Evolutionary conservation across 2,329 filamentous ascomycete species (phyloP).

Genomic region (Pestalotiopsis fici): DNA sequence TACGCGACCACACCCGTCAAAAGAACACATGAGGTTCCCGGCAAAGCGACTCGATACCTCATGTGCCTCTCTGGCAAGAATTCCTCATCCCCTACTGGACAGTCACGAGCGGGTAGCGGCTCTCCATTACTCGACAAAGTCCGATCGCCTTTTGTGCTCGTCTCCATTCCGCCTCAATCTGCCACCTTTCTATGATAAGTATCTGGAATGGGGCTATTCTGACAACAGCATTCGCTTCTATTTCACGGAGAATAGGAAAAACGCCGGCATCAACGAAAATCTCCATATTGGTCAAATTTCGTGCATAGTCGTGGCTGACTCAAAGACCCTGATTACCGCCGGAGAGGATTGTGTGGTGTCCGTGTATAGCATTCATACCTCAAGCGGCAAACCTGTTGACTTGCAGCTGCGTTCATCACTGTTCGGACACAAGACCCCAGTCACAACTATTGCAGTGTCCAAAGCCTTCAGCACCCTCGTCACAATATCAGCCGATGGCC

Average conservation of each 20-base stretch:
- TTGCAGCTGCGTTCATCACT: constrained; percentile 77
- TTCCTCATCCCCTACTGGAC: constrained; percentile 77
- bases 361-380: constrained; percentile 72
- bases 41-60: constrained; percentile 74
- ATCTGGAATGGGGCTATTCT: constrained; percentile 93
- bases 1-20: constrained; percentile 73
- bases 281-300: constrained; percentile 90
- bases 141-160: constrained; percentile 81
- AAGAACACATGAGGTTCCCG: constrained; percentile 68
- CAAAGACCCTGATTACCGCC: constrained; percentile 86
- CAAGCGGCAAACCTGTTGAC: constrained; percentile 70
- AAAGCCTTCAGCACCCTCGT: constrained; percentile 87
- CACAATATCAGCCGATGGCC: constrained; percentile 79
- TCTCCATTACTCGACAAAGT: constrained; percentile 74
- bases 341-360: constrained; percentile 91
- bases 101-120: constrained; percentile 80
- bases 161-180: constrained; percentile 86
- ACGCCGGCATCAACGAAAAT: constrained; percentile 88
- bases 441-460: constrained; percentile 81
- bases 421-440: constrained; percentile 86
- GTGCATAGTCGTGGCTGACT: constrained; percentile 81
- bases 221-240: constrained; percentile 94
- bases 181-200: constrained; percentile 83
- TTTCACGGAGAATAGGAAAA: constrained; percentile 77
- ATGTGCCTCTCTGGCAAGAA: constrained; percentile 72